These are phyloP conservation scores for Didymella segeticola DNA, from an alignment of 2,329 filamentous ascomycete species.

Conservation along the genomic window DNA sequence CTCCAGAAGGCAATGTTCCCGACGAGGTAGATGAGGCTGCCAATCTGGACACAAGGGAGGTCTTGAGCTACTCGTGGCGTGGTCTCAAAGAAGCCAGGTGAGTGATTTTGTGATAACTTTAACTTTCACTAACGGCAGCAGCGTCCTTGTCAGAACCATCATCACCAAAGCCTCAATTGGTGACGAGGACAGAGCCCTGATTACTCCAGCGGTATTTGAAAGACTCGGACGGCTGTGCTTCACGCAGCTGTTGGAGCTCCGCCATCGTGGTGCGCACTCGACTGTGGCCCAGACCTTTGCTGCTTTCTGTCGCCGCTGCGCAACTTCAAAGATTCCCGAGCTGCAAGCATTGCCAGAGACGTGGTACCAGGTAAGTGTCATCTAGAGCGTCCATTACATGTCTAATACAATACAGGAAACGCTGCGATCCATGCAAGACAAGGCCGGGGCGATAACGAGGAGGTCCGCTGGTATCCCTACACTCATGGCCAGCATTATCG, in stretches of 20 bases:
- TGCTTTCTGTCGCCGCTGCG: constrained; percentile 74
- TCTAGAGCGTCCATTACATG: fast-evolving
- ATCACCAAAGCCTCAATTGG: constrained; percentile 49
- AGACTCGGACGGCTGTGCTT: constrained; percentile 78
- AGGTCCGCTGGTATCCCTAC: constrained; percentile 92
- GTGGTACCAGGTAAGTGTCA: constrained; percentile 67
- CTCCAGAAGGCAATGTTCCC: constrained; percentile 85
- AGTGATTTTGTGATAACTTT: constrained; percentile 11
- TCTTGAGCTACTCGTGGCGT: constrained; percentile 93
- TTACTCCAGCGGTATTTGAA: constrained; percentile 61
- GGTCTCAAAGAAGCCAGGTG: constrained; percentile 94
- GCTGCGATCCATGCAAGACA: constrained; percentile 72
- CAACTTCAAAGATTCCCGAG: constrained; percentile 57
- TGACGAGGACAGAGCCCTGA: constrained; percentile 22
- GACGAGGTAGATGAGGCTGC: constrained; percentile 76
- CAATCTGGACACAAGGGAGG: constrained; percentile 81
- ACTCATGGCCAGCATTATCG: constrained; percentile 80
- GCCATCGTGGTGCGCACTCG: constrained; percentile 92
- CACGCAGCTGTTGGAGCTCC: constrained; percentile 78
- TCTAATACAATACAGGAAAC: constrained; percentile 59
- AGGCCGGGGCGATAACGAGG: constrained; percentile 80
- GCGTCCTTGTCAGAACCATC: constrained; percentile 68
- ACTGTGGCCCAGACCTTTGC: constrained; percentile 90
- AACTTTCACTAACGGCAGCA: constrained; percentile 45
- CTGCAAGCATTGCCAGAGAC: constrained; percentile 60